Base-by-base conservation (phyloP, 2,329 filamentous ascomycete species). In the Aureobasidium uvarum region DNA sequence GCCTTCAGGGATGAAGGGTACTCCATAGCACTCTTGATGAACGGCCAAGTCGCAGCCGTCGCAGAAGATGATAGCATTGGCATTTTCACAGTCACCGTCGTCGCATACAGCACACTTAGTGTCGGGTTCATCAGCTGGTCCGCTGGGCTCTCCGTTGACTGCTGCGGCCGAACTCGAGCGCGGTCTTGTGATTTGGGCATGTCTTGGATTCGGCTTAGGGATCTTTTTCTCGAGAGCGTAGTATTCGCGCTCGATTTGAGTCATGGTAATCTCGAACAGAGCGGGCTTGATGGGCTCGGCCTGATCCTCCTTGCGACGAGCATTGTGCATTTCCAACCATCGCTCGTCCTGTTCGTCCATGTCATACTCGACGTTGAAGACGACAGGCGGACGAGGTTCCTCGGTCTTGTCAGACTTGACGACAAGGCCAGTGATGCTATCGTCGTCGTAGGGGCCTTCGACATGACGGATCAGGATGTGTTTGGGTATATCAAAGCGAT, bases 331-430 rank as follows among this genome's bases (percentile, higher is more conserved):
- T 71, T 95, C 90, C 31, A 99, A 81, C 95, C 95, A 99, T 79
- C 93, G 92, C 70, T 96, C 92, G 75, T 99, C 95, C 74, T 99
- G 95, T 77, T 99, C 95, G 74, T 99, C 95, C 95, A 99, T 99
- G 76, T 99, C 95, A 75, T 99, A 99, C 75, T 99, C 95, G 23
- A 99, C 95, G 65, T 91, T 88, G 14, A 92, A 91, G 45, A 96
- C 74, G 23, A 78, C 74, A 3, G 75, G 84, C 5, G 80, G 78
- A 36, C 79, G 76, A 62, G 84, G 81, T 6, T 79, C 74, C 52
- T 90, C 88, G 5, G 18, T 16, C 23, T 52, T 52, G 56, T 90
- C 89, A 20, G 80, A 80, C 68, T 84, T 85, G 20, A 83, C 73
- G 23, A 80, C 78, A 28, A 81, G 78, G 58, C 71, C 71, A 60